Evolutionary conservation across 106 monocot genomes (phyloP), one percentile per base, ranked within the genome.

Genomic region (Posidonia australis): DNA sequence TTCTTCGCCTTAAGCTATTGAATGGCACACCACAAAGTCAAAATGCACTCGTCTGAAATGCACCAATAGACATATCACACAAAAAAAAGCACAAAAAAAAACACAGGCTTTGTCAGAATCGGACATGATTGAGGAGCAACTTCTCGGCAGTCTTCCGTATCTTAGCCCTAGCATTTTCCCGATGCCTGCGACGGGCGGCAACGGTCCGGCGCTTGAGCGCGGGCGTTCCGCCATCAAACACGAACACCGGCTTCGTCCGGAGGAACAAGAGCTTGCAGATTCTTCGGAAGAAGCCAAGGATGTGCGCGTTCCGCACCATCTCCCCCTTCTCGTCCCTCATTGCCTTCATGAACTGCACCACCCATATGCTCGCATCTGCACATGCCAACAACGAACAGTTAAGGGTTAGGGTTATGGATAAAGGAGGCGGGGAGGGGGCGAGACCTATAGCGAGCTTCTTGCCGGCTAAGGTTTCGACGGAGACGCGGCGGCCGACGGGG

Each of bases 261-360:
- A 91, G 87, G 66, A 85, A 99, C 51, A 99, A 87, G 63, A 99
- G 88, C 78, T 99, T 99, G 77, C 87, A 88, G 65, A 99, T 92
- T 48, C 98, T 87, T 10, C 98, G 82, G 64, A 99, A 88, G 81
- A 99, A 99, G 14, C 91, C 98, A 25, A 99, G 77, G 43, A 91
- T 43, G 77, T 99, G 98, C 31, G 98, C 88, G 73, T 99, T 88
- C 36, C 76, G 64, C 46, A 91, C 64, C 91, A 91, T 99, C 71
- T 99, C 98, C 18, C 98, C 98, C 53, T 72, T 80, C 61, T 99
- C 91, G 62, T 99, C 98, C 63, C 98, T 59, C 83, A 99, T 99
- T 46, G 98, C 98, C 77, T 88, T 91, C 83, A 91, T 85, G 91
- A 99, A 99, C 73, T 99, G 98, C 42, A 99, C 80, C 76, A 99